These are phyloP conservation scores for Chaetomium sp. DNA, from an alignment of 2,329 filamentous ascomycete genomes.

Conservation along the genomic window DNA sequence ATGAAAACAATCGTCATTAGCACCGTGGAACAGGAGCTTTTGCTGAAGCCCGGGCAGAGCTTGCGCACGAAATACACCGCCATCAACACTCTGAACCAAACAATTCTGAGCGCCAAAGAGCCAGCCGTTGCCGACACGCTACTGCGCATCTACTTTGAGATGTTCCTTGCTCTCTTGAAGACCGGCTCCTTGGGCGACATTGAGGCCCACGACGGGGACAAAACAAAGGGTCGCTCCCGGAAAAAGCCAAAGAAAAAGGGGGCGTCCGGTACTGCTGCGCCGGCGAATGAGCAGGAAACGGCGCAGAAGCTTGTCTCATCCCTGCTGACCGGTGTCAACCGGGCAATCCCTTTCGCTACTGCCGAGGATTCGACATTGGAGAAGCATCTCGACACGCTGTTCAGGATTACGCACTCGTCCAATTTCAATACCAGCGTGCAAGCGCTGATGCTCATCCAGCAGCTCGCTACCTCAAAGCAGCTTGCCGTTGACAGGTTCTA, in stretches of 20 bases:
- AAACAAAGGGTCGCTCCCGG: constrained; percentile 39
- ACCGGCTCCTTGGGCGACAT: constrained; percentile 48
- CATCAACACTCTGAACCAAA: constrained; percentile 96
- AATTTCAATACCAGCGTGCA: constrained; percentile 99
- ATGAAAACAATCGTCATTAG: constrained; percentile 92
- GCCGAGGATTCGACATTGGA: constrained; percentile 79
- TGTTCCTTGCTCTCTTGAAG: constrained; percentile 84
- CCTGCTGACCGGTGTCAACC: constrained; percentile 90
- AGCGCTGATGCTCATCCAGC: constrained; percentile 91
- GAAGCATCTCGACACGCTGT: constrained; percentile 88
- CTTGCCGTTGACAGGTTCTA: constrained; percentile 90
- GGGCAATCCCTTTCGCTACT: constrained; percentile 89
- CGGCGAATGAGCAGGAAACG: constrained; percentile 63
- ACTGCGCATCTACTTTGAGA: constrained; percentile 86
- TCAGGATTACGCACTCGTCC: constrained; percentile 93
- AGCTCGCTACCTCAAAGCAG: constrained; percentile 79
- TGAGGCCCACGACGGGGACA: constrained; percentile 47
- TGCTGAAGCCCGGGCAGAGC: constrained; percentile 85
- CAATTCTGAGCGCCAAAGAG: constrained; percentile 83
- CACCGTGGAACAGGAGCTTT: constrained; percentile 81
- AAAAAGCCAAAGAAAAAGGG: constrained; percentile 38
- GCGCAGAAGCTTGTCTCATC: constrained; percentile 91
- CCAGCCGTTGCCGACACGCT: constrained; percentile 77
- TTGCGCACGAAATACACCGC: constrained; percentile 92
- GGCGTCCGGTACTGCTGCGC: constrained; percentile 42